These are phyloP conservation scores for Sugiyamaella castrensis DNA, from an alignment of 1,139 yeast species.

Conservation along the genomic window DNA sequence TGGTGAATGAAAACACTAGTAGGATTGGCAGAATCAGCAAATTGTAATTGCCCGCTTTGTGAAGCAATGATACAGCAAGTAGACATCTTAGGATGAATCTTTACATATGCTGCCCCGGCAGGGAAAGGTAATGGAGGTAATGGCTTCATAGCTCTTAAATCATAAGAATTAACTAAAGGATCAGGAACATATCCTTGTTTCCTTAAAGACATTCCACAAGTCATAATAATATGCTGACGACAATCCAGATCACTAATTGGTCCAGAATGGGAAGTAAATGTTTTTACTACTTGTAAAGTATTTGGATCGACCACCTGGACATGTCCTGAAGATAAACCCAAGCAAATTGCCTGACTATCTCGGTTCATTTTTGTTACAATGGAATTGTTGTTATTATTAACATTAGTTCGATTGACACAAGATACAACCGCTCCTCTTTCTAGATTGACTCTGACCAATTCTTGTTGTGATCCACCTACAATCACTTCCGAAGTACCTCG, in stretches of 20 bases:
- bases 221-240: constrained; percentile 69
- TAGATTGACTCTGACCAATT: constrained; percentile 59
- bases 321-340: constrained; percentile 67
- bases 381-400: constrained; percentile 18
- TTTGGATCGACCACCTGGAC: constrained; percentile 76
- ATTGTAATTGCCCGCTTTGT: constrained; percentile 75
- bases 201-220: constrained; percentile 76
- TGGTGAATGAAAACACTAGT: constrained; percentile 49
- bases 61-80: constrained; percentile 76
- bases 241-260: constrained; percentile 75
- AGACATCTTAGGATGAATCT: constrained; percentile 83
- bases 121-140: constrained; percentile 84
- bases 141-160: constrained; percentile 68
- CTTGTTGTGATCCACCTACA: constrained; percentile 47
- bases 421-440: constrained; percentile 45
- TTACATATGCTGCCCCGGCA: constrained; percentile 82
- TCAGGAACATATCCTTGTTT: constrained; percentile 56
- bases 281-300: constrained; percentile 52
- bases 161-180: constrained; percentile 81
- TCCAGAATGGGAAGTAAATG: constrained; percentile 72
- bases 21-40: constrained; percentile 80
- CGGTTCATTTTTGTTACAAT: constrained; percentile 42
- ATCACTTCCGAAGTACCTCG: constrained; percentile 41
- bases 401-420: constrained; percentile 6
- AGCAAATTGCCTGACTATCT: constrained; percentile 46